A percentile compares a stretch with the other conserved stretches of the same genome.
These are phyloP conservation scores for Tricholoma hemisulphureum DNA, from an alignment of 768 basidiomycete genomes.

Conservation along the genomic window DNA sequence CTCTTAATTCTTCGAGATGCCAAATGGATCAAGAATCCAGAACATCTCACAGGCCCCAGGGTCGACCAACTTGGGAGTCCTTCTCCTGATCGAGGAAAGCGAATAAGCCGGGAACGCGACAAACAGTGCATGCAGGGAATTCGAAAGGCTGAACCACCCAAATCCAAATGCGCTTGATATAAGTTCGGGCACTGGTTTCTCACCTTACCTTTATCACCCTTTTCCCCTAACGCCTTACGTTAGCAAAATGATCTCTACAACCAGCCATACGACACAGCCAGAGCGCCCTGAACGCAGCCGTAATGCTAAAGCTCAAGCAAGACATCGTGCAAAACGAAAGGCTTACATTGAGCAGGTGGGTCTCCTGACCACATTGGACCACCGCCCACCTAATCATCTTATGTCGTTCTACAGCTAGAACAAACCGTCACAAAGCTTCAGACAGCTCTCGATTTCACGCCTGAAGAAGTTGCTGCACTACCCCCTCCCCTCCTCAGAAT, in stretches of 20 bases:
- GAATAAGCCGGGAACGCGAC: conserved; percentile 49
- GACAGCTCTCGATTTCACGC: conserved; percentile 65
- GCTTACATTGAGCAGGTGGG: conserved; percentile 87
- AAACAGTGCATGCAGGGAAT: conserved; percentile 33
- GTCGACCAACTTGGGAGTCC: conserved; percentile 36
- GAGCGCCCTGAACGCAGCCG: conserved; percentile 82
- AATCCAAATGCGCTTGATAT: conserved; percentile 40
- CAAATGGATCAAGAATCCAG: conserved; percentile 19
- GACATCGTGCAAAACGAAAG: conserved; percentile 89
- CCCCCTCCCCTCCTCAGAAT: conserved; percentile 75
- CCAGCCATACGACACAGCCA: conserved; percentile 51
- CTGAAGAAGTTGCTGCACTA: conserved; percentile 71
- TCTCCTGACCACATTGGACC: conserved; percentile 1
- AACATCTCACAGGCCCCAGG: conserved; percentile 28
- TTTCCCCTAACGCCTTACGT: conserved; percentile 48
- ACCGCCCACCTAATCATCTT: not conserved
- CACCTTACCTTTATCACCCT: conserved; percentile 52
- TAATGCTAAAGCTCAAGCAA: conserved; percentile 85
- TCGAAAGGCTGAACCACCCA: conserved; percentile 27
- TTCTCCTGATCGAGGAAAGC: conserved; percentile 47
- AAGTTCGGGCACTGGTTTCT: conserved; percentile 36
- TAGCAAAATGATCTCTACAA: conserved; percentile 55
- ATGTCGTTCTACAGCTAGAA: conserved; percentile 55
- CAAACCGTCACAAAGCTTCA: conserved; percentile 85
- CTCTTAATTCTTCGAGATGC: conserved; percentile 6